Base-by-base conservation (phyloP, 177 flowering plant species). In the Vitis hybrid region DNA sequence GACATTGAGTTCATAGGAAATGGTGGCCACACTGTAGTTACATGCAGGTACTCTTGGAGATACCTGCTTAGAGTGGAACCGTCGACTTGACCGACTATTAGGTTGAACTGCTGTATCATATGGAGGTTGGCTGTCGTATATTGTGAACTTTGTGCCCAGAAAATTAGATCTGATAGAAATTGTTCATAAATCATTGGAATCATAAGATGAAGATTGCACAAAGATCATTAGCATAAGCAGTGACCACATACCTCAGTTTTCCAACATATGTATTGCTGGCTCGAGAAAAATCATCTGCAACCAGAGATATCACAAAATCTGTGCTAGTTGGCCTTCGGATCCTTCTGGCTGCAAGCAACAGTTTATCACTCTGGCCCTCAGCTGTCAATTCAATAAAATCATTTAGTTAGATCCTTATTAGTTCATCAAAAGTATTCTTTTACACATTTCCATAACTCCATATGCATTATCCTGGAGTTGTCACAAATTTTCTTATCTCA, bases 1-100 rank as follows among this genome's bases (percentile, higher is more conserved):
- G 64, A 86, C 84, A 73, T 82, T 86, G 22, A 86, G 82, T 71
- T 86, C 89, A 71, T 86, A 86, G 20, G 83, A 62, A 44, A 86
- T 67, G 57, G 72, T 65, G 22, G 80, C 84, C 50, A 83, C 71
- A n/a, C 53, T 70, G 70, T 82, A 83, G 60, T 72, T 82, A 55
- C 77, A 72, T 56, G 82, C 78, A 59, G 89, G 81, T 17, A 78
- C 65, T 64, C 77, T 80, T 11, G 85, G 80, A 58, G 79, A 83
- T 2, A 77, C 82, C 71, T 83, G 81, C 73, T 72, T 84, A 15
- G 84, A 71, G 51, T 75, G 75, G 66, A 77, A 66, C 68, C 80
- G 78, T 13, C 81, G 76, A 55, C 47, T 79, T 4, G 73, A 33
- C 22, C 69, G 71, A 19, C 59, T 60, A 55, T 50, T 52, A 15